Evolutionary conservation across 768 basidiomycete genomes (phyloP).

Genomic region (Ramaria rubella): DNA sequence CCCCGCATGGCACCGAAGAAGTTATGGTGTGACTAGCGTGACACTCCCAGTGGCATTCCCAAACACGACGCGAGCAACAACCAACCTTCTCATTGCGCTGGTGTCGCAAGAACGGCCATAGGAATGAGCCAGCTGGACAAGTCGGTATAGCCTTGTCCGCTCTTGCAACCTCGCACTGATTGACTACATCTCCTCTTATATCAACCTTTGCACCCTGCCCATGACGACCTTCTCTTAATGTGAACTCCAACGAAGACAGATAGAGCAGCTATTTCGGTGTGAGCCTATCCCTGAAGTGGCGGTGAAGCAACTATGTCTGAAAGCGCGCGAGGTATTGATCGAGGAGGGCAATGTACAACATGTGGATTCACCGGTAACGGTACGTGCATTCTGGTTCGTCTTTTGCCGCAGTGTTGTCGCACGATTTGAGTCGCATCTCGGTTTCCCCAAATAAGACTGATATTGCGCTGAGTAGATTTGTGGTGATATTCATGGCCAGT

Average conservation of each 20-base stretch:
- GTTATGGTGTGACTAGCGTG: too few species aligned
- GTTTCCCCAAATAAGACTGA: constrained; percentile 18
- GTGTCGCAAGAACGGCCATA: too few species aligned
- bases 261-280: constrained; percentile 88
- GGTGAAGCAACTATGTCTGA: constrained; percentile 91
- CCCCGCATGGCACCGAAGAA: too few species aligned
- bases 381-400: constrained; percentile 36
- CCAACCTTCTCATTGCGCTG: too few species aligned
- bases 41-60: too few species aligned
- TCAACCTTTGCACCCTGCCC: background rate
- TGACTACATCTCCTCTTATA: background rate
- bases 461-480: constrained; percentile 50
- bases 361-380: constrained; percentile 94
- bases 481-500: constrained; percentile 97
- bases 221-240: background rate
- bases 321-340: constrained; percentile 92
- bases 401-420: constrained; percentile 1
- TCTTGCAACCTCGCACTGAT: background rate
- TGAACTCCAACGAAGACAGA: constrained; percentile 54
- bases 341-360: constrained; percentile 97
- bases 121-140: constrained; percentile 2
- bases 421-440: constrained; percentile 27
- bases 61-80: too few species aligned
- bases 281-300: constrained; percentile 94
- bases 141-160: constrained; percentile 1